Evolutionary conservation across 208 protist genomes (phyloP).

Genomic region (Trypanosomatidae sp.): DNA sequence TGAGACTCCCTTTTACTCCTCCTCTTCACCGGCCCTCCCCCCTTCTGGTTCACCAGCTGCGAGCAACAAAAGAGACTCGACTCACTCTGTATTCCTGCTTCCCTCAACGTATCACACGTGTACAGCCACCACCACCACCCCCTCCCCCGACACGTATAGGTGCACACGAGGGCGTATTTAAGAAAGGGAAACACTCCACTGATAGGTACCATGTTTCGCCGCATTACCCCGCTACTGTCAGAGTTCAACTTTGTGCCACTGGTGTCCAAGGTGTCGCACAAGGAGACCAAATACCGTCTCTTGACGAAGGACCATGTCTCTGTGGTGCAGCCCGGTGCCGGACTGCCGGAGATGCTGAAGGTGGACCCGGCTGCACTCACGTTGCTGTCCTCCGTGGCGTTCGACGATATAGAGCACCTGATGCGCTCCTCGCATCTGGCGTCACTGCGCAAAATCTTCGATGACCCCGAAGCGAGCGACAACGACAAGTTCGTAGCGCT

Average conservation of each 20-base stretch:
- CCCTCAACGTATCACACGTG: not conserved
- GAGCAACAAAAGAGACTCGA: not conserved
- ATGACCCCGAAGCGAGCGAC: conserved; percentile 95
- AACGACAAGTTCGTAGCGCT: conserved; percentile 98
- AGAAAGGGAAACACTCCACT: not conserved
- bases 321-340: conserved; percentile 49
- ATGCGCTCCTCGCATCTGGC: conserved; percentile 93
- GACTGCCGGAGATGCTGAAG: conserved; percentile 73
- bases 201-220: conserved; percentile 48
- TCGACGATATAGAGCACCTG: conserved; percentile 95
- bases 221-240: conserved; percentile 26
- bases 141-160: not conserved
- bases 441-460: conserved; percentile 93
- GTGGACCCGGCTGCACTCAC: conserved; percentile 91
- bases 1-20: not conserved
- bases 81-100: not conserved
- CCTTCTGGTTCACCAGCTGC: not conserved
- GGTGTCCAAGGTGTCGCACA: conserved; percentile 66
- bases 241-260: conserved; percentile 84
- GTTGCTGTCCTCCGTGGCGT: conserved; percentile 84
- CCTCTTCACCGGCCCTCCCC: not conserved
- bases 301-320: conserved; percentile 89
- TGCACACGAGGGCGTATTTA: not conserved
- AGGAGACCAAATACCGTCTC: conserved; percentile 71
- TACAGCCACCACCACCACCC: not conserved